A percentile compares a stretch with the other conserved stretches of the same genome.
These are phyloP conservation scores for Cercospora sp. DNA, from an alignment of 2,329 filamentous ascomycete species.

Conservation along the genomic window DNA sequence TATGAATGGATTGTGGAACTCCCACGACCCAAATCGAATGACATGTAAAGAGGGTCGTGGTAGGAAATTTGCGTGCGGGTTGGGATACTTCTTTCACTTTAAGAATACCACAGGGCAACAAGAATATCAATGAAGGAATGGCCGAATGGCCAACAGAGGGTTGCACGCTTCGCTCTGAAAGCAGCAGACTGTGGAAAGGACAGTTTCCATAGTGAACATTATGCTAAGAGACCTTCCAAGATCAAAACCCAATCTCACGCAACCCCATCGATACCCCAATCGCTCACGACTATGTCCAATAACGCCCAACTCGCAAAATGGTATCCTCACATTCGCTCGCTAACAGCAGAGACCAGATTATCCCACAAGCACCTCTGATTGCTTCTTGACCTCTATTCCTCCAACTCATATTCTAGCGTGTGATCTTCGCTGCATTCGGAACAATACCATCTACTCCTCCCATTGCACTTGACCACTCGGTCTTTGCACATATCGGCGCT, in stretches of 20 bases:
- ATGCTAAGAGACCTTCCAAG: background rate
- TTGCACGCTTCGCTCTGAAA: background rate
- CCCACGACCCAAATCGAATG: conserved; percentile 39
- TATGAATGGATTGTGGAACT: background rate
- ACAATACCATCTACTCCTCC: conserved; percentile 22
- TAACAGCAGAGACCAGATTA: background rate
- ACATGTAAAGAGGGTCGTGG: background rate
- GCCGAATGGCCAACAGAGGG: background rate
- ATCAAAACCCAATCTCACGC: background rate
- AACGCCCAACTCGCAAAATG: background rate
- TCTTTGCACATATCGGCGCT: conserved; percentile 46
- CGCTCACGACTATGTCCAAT: background rate
- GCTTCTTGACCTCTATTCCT: conserved; percentile 57
- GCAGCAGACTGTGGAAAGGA: background rate
- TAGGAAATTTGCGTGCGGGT: background rate
- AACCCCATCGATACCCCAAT: background rate
- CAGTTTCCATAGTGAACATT: background rate
- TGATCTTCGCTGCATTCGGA: conserved; percentile 26
- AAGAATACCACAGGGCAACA: background rate
- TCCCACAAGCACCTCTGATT: conserved; percentile 49
- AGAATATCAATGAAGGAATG: background rate
- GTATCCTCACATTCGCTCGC: background rate
- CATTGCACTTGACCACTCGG: conserved; percentile 20
- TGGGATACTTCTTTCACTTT: background rate
- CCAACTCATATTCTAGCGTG: conserved; percentile 28